Evolutionary conservation across 257 asterid genomes (phyloP), one percentile per base, ranked within the genome.

Genomic region (Solanum corneliomulleri): DNA sequence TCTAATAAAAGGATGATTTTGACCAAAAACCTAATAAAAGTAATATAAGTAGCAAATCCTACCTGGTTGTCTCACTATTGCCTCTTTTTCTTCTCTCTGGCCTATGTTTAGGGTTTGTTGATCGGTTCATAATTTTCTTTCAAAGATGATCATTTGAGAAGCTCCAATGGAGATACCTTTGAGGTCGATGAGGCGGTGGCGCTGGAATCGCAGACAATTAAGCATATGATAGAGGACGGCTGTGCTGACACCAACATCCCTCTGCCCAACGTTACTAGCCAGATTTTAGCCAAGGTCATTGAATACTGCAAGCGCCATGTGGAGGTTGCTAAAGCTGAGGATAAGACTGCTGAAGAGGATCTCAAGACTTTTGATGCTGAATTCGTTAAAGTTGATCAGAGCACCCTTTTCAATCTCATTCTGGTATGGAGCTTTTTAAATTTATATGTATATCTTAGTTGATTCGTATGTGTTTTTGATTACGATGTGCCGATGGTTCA

Each of bases 301-400:
- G 91, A 91, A 81, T 93, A 92, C 88, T 92, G 93, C 77, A 87
- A 71, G 85, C 90, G 88, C 60, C 93, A 91, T 77, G 91, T 85
- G 2, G 89, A 89, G 0, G 88, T 90, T 33, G 84, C 86, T 21
- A 86, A 78, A 45, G 5, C 83, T 0, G 85, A 86, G 10, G 86
- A 75, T 62, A 84, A 88, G 29, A 21, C 42, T 9, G 77, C 70
- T 14, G 86, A 84, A 6, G 86, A 64, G 13, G 90, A 92, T 2
- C 88, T 90, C 75, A 91, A 88, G 91, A 12, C 47, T 3, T 88
- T 88, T 31, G 88, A 85, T 44, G 47, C 56, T 23, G 90, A 88
- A 7, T 85, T 84, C 33, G 86, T 88, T 31, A 88, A 76, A 9
- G 88, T 88, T 85, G 88, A 84, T 25, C 86, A 88, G 86, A 21